Evolutionary conservation across 108 stramenopile genomes (phyloP).

Genomic region (Cyclotella kingstonii): DNA sequence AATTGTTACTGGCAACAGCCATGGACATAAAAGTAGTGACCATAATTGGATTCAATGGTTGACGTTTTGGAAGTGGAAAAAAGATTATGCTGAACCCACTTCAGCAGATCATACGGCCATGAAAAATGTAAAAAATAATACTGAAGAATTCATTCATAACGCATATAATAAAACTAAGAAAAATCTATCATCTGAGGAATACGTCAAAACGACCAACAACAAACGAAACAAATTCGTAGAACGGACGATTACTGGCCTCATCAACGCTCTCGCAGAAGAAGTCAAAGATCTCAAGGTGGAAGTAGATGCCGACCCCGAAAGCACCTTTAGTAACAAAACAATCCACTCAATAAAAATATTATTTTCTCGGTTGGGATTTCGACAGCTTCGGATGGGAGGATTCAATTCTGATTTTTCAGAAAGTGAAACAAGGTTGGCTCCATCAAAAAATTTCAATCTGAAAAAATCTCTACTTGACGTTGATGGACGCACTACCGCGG

Average conservation of each 20-base stretch:
- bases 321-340: slow-evolving; percentile 71
- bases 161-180: too few species aligned
- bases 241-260: slow-evolving; percentile 75
- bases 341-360: slow-evolving; percentile 71
- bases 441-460: slow-evolving; percentile 12
- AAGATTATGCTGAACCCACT: too few species aligned
- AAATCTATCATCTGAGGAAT: too few species aligned
- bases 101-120: too few species aligned
- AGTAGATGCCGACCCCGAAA: slow-evolving; percentile 44
- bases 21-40: too few species aligned
- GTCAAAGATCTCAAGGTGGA: slow-evolving; percentile 63
- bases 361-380: slow-evolving; percentile 77
- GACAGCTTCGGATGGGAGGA: slow-evolving; percentile 70
- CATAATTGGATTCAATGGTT: background rate
- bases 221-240: slow-evolving; percentile 44
- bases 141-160: too few species aligned
- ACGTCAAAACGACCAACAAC: background rate
- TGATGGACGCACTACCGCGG: slow-evolving; percentile 41
- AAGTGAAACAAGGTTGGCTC: slow-evolving; percentile 12
- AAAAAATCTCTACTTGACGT: slow-evolving; percentile 1
- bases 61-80: slow-evolving; percentile 2
- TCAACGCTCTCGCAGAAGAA: slow-evolving; percentile 80
- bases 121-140: too few species aligned
- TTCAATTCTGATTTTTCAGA: slow-evolving; percentile 32
- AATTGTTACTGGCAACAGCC: too few species aligned